A percentile compares a stretch with the other conserved stretches of the same genome.
These are phyloP conservation scores for Diaporthe nobilis DNA, from an alignment of 2,329 filamentous ascomycete genomes.

Conservation along the genomic window DNA sequence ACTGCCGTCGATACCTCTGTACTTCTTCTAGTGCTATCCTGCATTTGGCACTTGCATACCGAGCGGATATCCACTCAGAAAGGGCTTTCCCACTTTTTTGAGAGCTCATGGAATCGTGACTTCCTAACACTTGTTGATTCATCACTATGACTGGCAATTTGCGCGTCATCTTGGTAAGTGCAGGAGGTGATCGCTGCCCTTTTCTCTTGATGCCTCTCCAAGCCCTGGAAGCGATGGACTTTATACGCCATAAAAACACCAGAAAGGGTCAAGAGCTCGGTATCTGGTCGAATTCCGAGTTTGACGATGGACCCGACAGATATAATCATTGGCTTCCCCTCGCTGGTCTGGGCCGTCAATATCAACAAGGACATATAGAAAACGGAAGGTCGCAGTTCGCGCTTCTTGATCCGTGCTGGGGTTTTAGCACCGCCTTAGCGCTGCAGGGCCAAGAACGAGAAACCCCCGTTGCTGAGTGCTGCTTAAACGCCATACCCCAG, in stretches of 20 bases:
- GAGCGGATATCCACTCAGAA: background rate
- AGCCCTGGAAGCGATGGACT: background rate
- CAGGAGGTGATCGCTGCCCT: background rate
- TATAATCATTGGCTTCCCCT: background rate
- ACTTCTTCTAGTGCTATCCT: background rate
- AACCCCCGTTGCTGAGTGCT: background rate
- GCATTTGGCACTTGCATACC: background rate
- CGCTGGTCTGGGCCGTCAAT: background rate
- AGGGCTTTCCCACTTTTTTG: background rate
- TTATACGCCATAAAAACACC: background rate
- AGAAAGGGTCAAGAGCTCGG: background rate
- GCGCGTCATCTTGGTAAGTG: background rate
- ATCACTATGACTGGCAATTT: background rate
- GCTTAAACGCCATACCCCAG: background rate
- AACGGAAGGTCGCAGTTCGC: conserved; percentile 23
- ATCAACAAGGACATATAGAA: background rate
- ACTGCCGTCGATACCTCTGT: background rate
- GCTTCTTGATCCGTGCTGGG: background rate
- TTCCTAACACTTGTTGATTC: conserved; percentile 8
- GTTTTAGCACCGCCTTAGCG: conserved; percentile 9
- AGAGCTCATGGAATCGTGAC: background rate
- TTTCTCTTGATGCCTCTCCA: background rate
- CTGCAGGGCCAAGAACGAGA: conserved; percentile 24
- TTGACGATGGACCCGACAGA: background rate
- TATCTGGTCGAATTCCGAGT: background rate